Percentiles rank a stretch among this genome's conserved stretches.
phyloP scores from a whole-genome alignment of 495 filamentous ascomycete species.

The Penicillium parvum region DNA sequence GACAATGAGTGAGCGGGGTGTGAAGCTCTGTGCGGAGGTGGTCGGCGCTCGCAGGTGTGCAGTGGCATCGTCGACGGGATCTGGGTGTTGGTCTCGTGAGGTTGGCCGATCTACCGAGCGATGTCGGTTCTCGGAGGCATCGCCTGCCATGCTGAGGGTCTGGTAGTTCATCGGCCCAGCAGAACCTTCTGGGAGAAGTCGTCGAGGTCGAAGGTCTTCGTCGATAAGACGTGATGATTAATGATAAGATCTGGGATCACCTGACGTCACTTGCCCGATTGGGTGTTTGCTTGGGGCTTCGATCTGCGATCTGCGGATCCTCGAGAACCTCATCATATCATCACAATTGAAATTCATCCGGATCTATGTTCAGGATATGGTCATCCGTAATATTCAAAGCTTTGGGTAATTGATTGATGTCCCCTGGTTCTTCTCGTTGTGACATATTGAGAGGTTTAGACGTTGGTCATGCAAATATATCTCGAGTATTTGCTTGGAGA shows the following conservation, averaged over 20 bases:
- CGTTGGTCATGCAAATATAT: too few relatives aligned
- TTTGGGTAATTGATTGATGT: too few relatives aligned
- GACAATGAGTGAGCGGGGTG: conserved; percentile 70
- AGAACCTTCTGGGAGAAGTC: conserved; percentile 10
- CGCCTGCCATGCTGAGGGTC: conserved; percentile 32
- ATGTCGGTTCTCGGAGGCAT: conserved; percentile 15
- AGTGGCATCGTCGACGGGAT: conserved; percentile 1
- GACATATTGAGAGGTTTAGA: too few relatives aligned
- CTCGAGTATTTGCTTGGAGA: too few relatives aligned
- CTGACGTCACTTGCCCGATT: conserved; percentile 14
- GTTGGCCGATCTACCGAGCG: conserved; percentile 7
- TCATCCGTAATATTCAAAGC: too few relatives aligned
- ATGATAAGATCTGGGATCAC: conserved; percentile 24
- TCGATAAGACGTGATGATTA: conserved; percentile 13
- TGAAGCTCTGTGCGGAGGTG: conserved; percentile 60
- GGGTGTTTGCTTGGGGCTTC: not conserved
- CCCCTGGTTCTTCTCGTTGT: too few relatives aligned
- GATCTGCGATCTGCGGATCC: not conserved
- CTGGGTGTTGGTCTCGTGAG: not conserved
- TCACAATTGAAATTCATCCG: too few relatives aligned
- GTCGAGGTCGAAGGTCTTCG: not conserved
- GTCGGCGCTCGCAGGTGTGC: conserved; percentile 7
- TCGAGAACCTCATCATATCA: too few relatives aligned
- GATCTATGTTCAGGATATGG: too few relatives aligned
- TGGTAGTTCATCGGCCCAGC: conserved; percentile 36